A percentile compares a stretch with the other conserved stretches of the same genome.
These are phyloP conservation scores for Uronychia binucleata DNA, from an alignment of 73 alveolate genomes.

Conservation along the genomic window DNA sequence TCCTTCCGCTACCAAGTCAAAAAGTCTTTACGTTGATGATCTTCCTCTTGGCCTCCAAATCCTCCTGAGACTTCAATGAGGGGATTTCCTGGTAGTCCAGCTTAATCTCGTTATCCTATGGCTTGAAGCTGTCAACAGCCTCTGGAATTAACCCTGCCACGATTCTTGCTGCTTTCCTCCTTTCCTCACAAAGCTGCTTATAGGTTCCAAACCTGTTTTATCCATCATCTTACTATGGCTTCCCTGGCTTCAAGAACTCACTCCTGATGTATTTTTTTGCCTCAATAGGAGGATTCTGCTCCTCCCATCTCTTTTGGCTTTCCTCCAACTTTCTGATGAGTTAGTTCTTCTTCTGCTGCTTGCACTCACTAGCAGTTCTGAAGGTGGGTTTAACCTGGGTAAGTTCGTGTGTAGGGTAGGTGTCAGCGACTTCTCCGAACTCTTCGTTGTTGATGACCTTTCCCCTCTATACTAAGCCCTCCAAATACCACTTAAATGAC, in stretches of 20 bases:
- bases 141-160: background rate
- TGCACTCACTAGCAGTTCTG: background rate
- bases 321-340: background rate
- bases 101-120: background rate
- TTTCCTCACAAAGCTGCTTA: background rate
- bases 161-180: background rate
- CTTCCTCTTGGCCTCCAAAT: background rate
- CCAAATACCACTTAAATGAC: slow-evolving; percentile 15
- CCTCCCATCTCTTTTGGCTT: background rate
- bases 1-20: background rate
- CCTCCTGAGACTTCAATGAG: background rate
- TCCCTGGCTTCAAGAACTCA: too few relatives aligned
- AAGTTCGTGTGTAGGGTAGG: slow-evolving; percentile 59
- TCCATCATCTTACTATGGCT: too few relatives aligned
- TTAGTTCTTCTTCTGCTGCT: background rate
- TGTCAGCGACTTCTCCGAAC: slow-evolving; percentile 40
- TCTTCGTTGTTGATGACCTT: slow-evolving; percentile 54
- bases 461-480: slow-evolving; percentile 28
- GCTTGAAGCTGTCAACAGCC: background rate
- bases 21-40: too few relatives aligned
- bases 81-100: background rate
- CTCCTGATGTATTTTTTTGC: too few relatives aligned
- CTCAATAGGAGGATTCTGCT: background rate
- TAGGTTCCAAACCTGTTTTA: background rate
- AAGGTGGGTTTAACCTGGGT: slow-evolving; percentile 1